phyloP scores from a whole-genome alignment of 2,329 filamentous ascomycete genomes.

The Raffaelea ambrosiae region DNA sequence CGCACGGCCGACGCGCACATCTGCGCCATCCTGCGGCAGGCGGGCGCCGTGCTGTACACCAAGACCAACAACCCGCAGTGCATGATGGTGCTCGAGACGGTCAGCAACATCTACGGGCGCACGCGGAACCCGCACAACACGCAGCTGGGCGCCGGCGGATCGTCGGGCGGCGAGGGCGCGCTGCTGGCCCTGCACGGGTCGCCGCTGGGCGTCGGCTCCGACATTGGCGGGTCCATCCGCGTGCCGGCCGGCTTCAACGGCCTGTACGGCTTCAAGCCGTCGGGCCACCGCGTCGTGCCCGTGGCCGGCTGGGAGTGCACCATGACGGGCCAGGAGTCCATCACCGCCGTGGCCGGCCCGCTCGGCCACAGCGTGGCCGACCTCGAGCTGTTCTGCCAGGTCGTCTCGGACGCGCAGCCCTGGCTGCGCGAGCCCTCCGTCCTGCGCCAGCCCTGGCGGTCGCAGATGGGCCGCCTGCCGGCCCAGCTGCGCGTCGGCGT shows the following conservation, averaged over 20 bases:
- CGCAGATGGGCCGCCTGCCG: not conserved
- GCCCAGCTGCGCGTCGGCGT: not conserved
- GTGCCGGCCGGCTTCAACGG: not conserved
- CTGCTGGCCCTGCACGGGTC: not conserved
- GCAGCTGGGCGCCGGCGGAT: constrained; percentile 22
- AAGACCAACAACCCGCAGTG: constrained; percentile 16
- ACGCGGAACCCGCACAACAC: constrained; percentile 25
- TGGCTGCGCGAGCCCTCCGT: not conserved
- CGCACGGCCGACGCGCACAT: not conserved
- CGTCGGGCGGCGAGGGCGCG: constrained; percentile 26
- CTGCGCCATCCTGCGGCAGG: constrained; percentile 2
- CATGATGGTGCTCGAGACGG: constrained; percentile 18
- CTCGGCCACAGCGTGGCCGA: not conserved
- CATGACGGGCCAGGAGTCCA: not conserved
- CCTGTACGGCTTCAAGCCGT: not conserved
- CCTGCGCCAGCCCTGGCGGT: not conserved
- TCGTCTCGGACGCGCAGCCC: not conserved
- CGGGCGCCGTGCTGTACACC: constrained; percentile 19
- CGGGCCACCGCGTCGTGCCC: too few relatives aligned
- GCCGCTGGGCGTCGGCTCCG: not conserved
- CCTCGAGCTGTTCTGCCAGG: not conserved
- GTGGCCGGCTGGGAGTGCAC: not conserved
- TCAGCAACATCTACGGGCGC: constrained; percentile 24
- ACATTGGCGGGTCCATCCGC: not conserved
- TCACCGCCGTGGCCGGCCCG: not conserved